Percentiles rank a stretch among this genome's conserved stretches.
Conservation (phyloP, 768 basidiomycete species). For the Epithele typhae region DNA sequence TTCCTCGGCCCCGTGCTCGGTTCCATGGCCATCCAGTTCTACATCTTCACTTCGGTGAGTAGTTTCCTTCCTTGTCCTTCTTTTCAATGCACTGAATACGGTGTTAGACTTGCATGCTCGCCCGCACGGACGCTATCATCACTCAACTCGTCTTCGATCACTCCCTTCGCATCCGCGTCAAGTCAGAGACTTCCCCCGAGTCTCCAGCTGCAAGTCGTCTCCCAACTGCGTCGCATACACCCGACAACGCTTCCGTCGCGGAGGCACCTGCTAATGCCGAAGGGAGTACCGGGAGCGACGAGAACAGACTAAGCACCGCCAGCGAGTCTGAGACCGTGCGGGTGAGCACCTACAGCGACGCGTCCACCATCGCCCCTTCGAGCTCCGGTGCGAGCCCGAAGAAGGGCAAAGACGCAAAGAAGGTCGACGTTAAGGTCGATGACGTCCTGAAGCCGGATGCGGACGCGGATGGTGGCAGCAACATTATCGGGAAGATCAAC, state of each 20-base stretch:
- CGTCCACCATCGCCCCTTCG: conserved; percentile 1
- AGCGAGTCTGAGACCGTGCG: conserved; percentile 16
- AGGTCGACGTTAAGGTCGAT: conserved; percentile 5
- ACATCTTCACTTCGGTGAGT: conserved; percentile 32
- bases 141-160: conserved; percentile 56
- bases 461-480: conserved; percentile 24
- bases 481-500: conserved; percentile 73
- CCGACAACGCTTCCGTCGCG: conserved; percentile 13
- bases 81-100: too few species aligned
- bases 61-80: background rate
- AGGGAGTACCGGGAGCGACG: too few species aligned
- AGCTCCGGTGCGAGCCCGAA: conserved; percentile 1
- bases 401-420: conserved; percentile 10
- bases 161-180: conserved; percentile 48
- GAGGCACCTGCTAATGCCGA: too few species aligned
- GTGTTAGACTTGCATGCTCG: conserved; percentile 32
- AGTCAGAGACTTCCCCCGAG: conserved; percentile 25
- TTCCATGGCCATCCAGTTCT: conserved; percentile 49
- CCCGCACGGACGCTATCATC: conserved; percentile 40
- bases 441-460: background rate
- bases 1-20: conserved; percentile 43
- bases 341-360: conserved; percentile 10
- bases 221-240: conserved; percentile 13
- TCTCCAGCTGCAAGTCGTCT: conserved; percentile 9
- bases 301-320: conserved; percentile 3